Base-by-base conservation (phyloP, 148 eudicot species). In the Cornus florida region DNA sequence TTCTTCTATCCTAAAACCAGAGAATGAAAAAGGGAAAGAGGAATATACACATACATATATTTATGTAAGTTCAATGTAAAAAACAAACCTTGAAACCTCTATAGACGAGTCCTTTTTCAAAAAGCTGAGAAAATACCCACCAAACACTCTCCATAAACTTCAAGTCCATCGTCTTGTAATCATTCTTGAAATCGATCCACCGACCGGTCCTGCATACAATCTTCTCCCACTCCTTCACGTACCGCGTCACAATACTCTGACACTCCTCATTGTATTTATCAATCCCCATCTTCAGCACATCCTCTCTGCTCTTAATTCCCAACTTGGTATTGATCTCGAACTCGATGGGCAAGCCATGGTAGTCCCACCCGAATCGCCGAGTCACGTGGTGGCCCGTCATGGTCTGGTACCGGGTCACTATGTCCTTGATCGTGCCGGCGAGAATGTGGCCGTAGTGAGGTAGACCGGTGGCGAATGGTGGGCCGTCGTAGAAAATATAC, bases 81-180 rank as follows among this genome's bases (percentile, higher is more conserved):
- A 32, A n/a, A 66, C 56, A 60, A 48, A 91, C 99, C 99, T 95
- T 95, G 74, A 95, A 95, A 8, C 99, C 99, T 33, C 92, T 81
- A 76, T 95, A n/a, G n/a, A n/a, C n/a, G n/a, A n/a, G n/a, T n/a
- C n/a, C n/a, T n/a, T n/a, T n/a, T n/a, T n/a, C n/a, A 75, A 76
- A 85, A 71, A 95, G 75, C 83, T 88, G 83, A n/a, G 83, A 71
- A 71, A 95, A 95, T 9, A 91, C 99, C 98, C 98, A 95, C 99
- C 99, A 95, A 67, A 95, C 85, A 57, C 80, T 74, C 86, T 95
- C 99, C 99, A 95, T 95, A 82, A 75, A 95, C 48, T 50, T 82
- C 89, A 92, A 87, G 59, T 95, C 99, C 99, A 95, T 95, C 2
- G 98, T 95, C 88, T 93, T 95, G 73, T 95, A 95, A 84, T 92